Base-by-base conservation (phyloP, 2,329 filamentous ascomycete genomes). In the Colletotrichum sp. region DNA sequence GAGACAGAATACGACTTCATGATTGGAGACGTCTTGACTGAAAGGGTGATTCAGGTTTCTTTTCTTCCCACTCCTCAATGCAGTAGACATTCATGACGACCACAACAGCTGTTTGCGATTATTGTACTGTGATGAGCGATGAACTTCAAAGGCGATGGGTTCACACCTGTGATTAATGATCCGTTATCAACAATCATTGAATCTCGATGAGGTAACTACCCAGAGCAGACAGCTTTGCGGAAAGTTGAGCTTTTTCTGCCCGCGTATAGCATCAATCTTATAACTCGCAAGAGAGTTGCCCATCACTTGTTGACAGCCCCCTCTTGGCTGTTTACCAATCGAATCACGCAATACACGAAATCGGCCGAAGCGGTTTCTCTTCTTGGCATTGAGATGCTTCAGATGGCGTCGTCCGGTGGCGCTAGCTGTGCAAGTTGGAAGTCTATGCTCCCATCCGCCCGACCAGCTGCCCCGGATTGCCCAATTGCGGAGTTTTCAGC, bases 91-190 rank as follows among this genome's bases (percentile, higher is more conserved):
- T 7, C 0, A 39, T 39, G 36, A 39, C 9, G 0, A 18, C 1
- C 5, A 39, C 7, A 1, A 39, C 8, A 18, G 16, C 36, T 39
- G 4, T 18, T 2, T 39, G 16, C 36, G 16, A 39, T 18, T 5
- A 18, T 2, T 39, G 36, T 18, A 2, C 2, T 0, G 16, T 3
- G 7, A 39, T 39, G 16, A 39, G 9, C 8, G 10, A 8, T 5
- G 16, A 10, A 6, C 0, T 39, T 39, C 0, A 39, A 0, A 1
- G 8, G 7, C 16, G 1, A 0, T 10, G 4, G 7, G 5, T 39
- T 18, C 36, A 39, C 0, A 18, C 5, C 8, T 39, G 36, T 39
- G 36, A 39, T 18, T 39, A 18, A 48, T 21, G 43, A 48, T 5
- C 9, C 15, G n/a, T 24, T 7, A 21, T 52, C 10, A 13, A 13